These are phyloP conservation scores for Alternaria ventricosa DNA, from an alignment of 2,329 filamentous ascomycete genomes.

Conservation along the genomic window DNA sequence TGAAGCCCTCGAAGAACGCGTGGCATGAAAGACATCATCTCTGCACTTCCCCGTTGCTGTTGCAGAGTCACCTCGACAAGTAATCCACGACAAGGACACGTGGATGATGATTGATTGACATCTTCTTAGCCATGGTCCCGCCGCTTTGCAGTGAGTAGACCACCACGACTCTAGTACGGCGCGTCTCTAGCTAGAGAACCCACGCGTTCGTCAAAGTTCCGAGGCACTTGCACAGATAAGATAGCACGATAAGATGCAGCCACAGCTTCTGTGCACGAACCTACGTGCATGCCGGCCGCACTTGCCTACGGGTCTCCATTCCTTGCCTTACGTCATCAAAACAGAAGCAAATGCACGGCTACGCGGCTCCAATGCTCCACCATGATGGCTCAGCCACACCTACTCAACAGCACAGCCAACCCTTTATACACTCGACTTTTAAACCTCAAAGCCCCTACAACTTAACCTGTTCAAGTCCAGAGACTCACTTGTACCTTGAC, in stretches of 20 bases:
- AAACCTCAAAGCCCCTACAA: not conserved
- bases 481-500: not conserved
- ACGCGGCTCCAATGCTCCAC: conserved; percentile 15
- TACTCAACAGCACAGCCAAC: not conserved
- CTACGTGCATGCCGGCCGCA: not conserved
- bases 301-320: conserved; percentile 3
- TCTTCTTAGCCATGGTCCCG: not conserved
- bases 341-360: conserved; percentile 7
- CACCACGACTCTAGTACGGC: not conserved
- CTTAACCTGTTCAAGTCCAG: not conserved
- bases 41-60: not conserved
- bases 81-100: not conserved
- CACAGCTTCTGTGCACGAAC: not conserved
- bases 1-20: not conserved
- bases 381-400: not conserved
- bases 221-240: not conserved
- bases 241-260: conserved; percentile 8
- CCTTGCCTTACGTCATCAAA: conserved; percentile 16
- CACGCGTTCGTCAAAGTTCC: not conserved
- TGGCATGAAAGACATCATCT: not conserved
- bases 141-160: not conserved
- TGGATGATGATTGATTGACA: not conserved
- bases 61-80: not conserved
- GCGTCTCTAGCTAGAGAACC: not conserved
- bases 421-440: not conserved